Percentiles rank a stretch among this genome's conserved stretches.
Evolutionary conservation across 805 yeast genomes (phyloP).

Genomic region (Soucietia sequanensis): DNA sequence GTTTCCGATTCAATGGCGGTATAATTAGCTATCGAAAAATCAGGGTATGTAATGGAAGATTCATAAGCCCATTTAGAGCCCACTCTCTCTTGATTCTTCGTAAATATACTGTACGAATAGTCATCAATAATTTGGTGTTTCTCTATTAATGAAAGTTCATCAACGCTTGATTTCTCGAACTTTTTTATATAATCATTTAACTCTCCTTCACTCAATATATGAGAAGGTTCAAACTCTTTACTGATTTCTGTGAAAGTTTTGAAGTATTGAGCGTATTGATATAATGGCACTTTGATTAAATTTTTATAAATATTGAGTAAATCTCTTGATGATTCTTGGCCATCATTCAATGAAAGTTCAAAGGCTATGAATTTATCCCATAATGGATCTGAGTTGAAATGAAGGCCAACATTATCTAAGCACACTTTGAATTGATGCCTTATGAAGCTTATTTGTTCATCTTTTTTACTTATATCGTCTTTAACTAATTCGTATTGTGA

Average conservation of each 20-base stretch:
- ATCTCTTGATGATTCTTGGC: constrained; percentile 27
- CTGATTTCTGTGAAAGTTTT: constrained; percentile 44
- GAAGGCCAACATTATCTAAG: constrained; percentile 53
- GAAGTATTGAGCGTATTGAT: constrained; percentile 81
- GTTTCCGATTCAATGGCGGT: constrained; percentile 42
- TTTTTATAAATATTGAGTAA: constrained; percentile 42
- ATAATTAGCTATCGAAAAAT: constrained; percentile 46
- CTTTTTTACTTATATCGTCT: constrained; percentile 22
- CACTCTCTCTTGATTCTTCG: constrained; percentile 50
- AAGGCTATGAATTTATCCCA: constrained; percentile 81
- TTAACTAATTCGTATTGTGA: constrained; percentile 29
- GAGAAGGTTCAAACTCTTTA: constrained; percentile 29
- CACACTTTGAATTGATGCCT: constrained; percentile 50
- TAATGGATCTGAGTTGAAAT: constrained; percentile 72
- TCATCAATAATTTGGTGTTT: constrained; percentile 42
- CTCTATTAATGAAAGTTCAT: constrained; percentile 35
- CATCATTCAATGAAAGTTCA: constrained; percentile 39
- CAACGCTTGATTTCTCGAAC: constrained; percentile 18
- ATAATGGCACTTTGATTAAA: constrained; percentile 64
- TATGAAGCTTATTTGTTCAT: constrained; percentile 22
- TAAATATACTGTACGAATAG: constrained; percentile 43
- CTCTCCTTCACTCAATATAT: constrained; percentile 17
- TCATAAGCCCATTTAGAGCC: constrained; percentile 72
- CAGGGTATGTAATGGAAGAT: constrained; percentile 54
- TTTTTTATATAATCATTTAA: constrained; percentile 19